A percentile compares a stretch with the other conserved stretches of the same genome.
Conservation (phyloP, 768 basidiomycete species). For the Fomitopsis serialis region DNA sequence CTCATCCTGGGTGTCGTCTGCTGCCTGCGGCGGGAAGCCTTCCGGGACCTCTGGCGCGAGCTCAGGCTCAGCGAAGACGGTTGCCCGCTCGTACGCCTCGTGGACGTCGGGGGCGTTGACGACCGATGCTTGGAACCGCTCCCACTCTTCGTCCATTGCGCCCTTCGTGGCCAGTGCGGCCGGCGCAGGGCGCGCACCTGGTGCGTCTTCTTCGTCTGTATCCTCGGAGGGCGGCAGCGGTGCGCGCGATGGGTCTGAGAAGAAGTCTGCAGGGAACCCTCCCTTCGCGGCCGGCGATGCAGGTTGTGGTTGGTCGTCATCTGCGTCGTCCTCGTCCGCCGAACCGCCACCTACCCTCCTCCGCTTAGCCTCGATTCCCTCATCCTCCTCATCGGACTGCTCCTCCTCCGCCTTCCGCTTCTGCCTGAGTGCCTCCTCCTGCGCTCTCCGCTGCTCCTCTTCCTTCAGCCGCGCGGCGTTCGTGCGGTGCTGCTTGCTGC, state of each 20-base stretch:
- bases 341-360: constrained; percentile 23
- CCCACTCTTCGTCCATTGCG: constrained; percentile 67
- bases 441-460: constrained; percentile 39
- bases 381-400: constrained; percentile 21
- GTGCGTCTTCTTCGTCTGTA: constrained; percentile 26
- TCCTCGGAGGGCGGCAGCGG: constrained; percentile 38
- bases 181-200: constrained; percentile 11
- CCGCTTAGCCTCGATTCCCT: constrained; percentile 13
- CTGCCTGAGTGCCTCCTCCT: constrained; percentile 6
- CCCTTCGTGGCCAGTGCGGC: constrained; percentile 16
- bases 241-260: constrained; percentile 66
- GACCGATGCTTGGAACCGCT: constrained; percentile 63
- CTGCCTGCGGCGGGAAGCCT: constrained; percentile 38
- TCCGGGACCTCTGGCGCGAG: constrained; percentile 39
- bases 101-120: constrained; percentile 32
- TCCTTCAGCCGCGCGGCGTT: constrained; percentile 56
- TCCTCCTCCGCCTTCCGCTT: constrained; percentile 23
- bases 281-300: constrained; percentile 15
- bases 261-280: constrained; percentile 64
- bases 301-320: constrained; percentile 6
- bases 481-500: constrained; percentile 72
- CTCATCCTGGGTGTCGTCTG: constrained; percentile 19
- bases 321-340: constrained; percentile 5
- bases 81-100: constrained; percentile 64
- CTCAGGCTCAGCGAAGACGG: constrained; percentile 64